Conservation (phyloP, 345 rosid genomes). For the Brassica juncea region DNA sequence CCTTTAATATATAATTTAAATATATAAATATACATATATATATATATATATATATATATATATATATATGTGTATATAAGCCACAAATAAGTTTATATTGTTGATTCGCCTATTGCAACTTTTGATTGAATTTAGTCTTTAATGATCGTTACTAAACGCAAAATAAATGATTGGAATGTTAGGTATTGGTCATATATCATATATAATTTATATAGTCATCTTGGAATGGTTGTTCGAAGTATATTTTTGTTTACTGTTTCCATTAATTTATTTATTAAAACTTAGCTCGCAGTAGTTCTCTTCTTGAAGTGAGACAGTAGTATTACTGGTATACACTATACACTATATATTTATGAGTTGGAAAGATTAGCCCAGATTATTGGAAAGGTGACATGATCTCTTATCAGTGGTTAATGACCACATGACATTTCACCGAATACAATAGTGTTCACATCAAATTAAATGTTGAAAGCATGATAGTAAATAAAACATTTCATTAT, state of each 20-base stretch:
- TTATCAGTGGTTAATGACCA: conserved; percentile 28
- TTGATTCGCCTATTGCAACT: background rate
- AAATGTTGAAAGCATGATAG: conserved; percentile 23
- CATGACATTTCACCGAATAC: conserved; percentile 29
- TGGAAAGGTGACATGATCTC: conserved; percentile 21
- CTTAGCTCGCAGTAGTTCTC: background rate
- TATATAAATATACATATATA: background rate
- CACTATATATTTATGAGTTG: conserved; percentile 17
- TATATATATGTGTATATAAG: background rate
- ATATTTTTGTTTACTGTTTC: background rate
- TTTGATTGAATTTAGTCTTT: background rate
- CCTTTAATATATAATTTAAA: background rate
- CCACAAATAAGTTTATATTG: background rate
- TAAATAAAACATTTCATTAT: background rate
- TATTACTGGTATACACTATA: conserved; percentile 26
- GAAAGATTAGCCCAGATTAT: conserved; percentile 10
- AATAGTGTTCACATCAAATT: conserved; percentile 23
- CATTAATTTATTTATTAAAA: background rate
- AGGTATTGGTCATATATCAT: background rate
- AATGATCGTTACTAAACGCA: background rate
- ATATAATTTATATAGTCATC: background rate
- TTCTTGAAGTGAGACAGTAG: conserved; percentile 16
- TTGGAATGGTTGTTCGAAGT: background rate
- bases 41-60: background rate
- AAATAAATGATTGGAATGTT: background rate